Evolutionary conservation across 2,329 filamentous ascomycete species (phyloP).

Genomic region (Trichophyton equinum): DNA sequence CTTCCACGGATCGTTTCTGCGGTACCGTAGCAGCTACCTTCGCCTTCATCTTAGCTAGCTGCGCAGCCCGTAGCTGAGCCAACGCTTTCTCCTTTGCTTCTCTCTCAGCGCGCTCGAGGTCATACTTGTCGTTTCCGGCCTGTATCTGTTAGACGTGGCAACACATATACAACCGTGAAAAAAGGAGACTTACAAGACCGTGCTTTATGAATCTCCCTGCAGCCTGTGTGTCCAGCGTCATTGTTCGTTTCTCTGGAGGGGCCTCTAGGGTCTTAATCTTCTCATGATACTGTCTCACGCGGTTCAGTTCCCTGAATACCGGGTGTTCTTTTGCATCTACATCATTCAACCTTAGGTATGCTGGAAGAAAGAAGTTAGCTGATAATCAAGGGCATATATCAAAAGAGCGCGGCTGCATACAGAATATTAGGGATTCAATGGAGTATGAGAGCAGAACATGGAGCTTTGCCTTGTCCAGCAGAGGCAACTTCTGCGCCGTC

Average conservation of each 20-base stretch:
- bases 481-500: slow-evolving; percentile 63
- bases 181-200: slow-evolving; percentile 48
- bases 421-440: slow-evolving; percentile 81
- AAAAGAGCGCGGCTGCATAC: slow-evolving; percentile 38
- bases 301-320: slow-evolving; percentile 71
- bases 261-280: slow-evolving; percentile 75
- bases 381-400: background rate
- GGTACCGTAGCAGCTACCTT: slow-evolving; percentile 12
- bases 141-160: slow-evolving; percentile 10
- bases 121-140: slow-evolving; percentile 40
- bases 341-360: slow-evolving; percentile 65
- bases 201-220: slow-evolving; percentile 71
- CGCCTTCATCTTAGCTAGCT: slow-evolving; percentile 28
- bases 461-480: slow-evolving; percentile 92
- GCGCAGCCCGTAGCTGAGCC: slow-evolving; percentile 37
- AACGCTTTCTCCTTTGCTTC: slow-evolving; percentile 40
- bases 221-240: slow-evolving; percentile 60
- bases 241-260: slow-evolving; percentile 43
- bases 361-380: slow-evolving; percentile 28
- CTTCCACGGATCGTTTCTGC: slow-evolving; percentile 11
- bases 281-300: slow-evolving; percentile 80
- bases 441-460: slow-evolving; percentile 80
- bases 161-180: too few species aligned
- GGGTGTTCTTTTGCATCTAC: slow-evolving; percentile 72
- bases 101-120: slow-evolving; percentile 38